phyloP scores from a whole-genome alignment of 73 alveolate species.

The Halteria grandinella region DNA sequence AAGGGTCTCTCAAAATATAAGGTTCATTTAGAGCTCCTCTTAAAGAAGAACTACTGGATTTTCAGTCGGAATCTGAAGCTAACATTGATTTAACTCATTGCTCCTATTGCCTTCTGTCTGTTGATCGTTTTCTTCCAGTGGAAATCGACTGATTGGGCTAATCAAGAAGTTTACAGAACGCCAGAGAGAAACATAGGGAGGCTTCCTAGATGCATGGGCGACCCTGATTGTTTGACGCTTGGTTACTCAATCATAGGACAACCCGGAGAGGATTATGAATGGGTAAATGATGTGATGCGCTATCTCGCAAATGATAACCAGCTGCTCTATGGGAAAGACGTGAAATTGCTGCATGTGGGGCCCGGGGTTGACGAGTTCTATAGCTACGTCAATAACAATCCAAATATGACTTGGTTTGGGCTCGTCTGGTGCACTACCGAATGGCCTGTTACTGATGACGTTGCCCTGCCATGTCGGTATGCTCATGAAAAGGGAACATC shows the following conservation, averaged over 20 bases:
- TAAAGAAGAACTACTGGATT: conserved; percentile 18
- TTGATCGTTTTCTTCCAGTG: neutral
- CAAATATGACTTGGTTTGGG: conserved; percentile 44
- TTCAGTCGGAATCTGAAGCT: conserved; percentile 3
- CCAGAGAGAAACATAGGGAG: neutral
- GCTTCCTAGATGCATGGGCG: conserved; percentile 17
- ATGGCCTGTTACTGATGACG: conserved; percentile 45
- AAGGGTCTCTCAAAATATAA: neutral
- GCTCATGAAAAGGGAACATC: no score
- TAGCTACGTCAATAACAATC: conserved; percentile 29
- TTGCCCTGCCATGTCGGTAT: conserved; percentile 70
- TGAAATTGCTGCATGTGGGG: conserved; percentile 41
- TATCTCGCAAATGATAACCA: conserved; percentile 46
- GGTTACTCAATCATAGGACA: conserved; percentile 75
- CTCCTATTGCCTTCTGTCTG: neutral
- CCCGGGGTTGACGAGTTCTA: conserved; percentile 30
- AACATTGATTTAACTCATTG: neutral
- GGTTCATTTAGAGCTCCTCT: conserved; percentile 1
- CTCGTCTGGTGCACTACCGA: conserved; percentile 67
- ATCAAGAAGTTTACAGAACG: neutral
- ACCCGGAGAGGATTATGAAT: conserved; percentile 34
- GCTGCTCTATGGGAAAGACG: conserved; percentile 40
- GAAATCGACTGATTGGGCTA: neutral
- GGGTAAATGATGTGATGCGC: conserved; percentile 51
- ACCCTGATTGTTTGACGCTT: conserved; percentile 76